phyloP scores from a whole-genome alignment of 2,329 filamentous ascomycete species.

The Gremmenia infestans region DNA sequence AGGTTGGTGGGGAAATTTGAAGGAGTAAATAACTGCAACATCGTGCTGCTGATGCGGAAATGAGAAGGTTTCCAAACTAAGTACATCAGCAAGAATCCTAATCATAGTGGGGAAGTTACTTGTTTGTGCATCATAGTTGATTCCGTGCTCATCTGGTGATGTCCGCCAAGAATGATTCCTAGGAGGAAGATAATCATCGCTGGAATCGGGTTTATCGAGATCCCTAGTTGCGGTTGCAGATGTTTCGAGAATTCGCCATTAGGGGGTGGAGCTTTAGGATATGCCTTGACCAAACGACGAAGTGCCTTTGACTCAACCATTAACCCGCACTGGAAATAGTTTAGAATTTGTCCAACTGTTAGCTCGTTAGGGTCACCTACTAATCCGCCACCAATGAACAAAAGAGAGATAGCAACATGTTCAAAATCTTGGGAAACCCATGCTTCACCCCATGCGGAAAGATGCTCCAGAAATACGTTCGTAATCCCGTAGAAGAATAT shows the following conservation, averaged over 20 bases:
- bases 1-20: constrained; percentile 74
- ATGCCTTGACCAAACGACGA: constrained; percentile 39
- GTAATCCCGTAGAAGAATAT: constrained; percentile 83
- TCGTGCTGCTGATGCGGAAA: constrained; percentile 72
- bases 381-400: constrained; percentile 87
- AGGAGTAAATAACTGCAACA: constrained; percentile 71
- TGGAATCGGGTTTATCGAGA: constrained; percentile 71
- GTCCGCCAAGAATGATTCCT: constrained; percentile 89
- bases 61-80: constrained; percentile 83
- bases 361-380: constrained; percentile 42
- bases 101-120: constrained; percentile 6
- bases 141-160: constrained; percentile 66
- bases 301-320: constrained; percentile 62
- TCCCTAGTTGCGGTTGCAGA: too few species aligned
- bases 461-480: constrained; percentile 87
- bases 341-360: constrained; percentile 6
- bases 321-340: constrained; percentile 59
- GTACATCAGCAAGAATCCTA: constrained; percentile 35
- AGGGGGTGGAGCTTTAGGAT: constrained; percentile 40
- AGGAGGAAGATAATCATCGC: constrained; percentile 78
- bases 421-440: constrained; percentile 80
- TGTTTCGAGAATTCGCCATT: constrained; percentile 59
- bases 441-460: constrained; percentile 61
- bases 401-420: constrained; percentile 81
- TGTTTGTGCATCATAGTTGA: constrained; percentile 75